Evolutionary conservation across 129 eudicot genomes (phyloP).

Genomic region (Saposhnikovia divaricata): DNA sequence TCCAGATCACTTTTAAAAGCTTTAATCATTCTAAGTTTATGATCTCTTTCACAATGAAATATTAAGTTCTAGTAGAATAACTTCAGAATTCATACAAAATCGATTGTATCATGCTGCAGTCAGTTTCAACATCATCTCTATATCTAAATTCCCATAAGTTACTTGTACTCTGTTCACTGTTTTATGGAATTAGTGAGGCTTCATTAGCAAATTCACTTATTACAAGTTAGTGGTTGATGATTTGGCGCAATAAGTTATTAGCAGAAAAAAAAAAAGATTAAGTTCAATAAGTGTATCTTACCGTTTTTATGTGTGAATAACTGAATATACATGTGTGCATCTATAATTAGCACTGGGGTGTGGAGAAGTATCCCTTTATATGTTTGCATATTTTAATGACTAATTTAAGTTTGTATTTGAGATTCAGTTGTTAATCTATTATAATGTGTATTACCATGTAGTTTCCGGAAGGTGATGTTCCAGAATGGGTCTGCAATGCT

Average conservation of each 20-base stretch:
- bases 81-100: neutral
- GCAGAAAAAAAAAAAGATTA: no score
- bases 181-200: neutral
- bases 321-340: neutral
- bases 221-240: neutral
- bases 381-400: neutral
- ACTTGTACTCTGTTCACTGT: neutral
- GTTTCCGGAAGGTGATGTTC: conserved; percentile 88
- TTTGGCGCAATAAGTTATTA: no score
- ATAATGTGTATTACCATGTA: conserved; percentile 17
- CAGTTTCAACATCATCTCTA: neutral
- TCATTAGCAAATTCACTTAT: neutral
- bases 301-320: neutral
- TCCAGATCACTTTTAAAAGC: neutral
- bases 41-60: neutral
- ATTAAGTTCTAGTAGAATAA: neutral
- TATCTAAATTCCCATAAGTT: neutral
- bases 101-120: neutral
- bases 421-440: neutral
- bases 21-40: neutral
- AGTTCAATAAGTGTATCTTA: neutral
- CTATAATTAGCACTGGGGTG: neutral
- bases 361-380: neutral
- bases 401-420: neutral
- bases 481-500: conserved; percentile 95